Conservation (phyloP, 2,329 filamentous ascomycete species). For the Tothia fuscella region DNA sequence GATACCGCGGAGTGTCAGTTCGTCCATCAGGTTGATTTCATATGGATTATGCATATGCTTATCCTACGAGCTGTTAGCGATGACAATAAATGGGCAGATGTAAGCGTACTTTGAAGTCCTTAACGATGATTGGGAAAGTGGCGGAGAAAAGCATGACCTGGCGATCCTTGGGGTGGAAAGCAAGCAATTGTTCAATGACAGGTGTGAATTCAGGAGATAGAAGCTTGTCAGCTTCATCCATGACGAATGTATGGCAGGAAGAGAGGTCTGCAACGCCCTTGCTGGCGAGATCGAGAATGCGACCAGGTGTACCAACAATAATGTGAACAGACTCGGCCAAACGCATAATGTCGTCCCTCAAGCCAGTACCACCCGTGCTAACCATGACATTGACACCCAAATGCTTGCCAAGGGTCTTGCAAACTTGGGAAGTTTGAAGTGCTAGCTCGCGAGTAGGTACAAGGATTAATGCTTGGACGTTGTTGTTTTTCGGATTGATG, state of each 20-base stretch:
- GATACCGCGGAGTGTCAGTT: conserved; percentile 93
- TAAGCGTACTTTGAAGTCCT: conserved; percentile 91
- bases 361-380: conserved; percentile 86
- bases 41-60: conserved; percentile 96
- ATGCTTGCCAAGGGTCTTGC: conserved; percentile 96
- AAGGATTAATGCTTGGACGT: conserved; percentile 91
- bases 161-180: conserved; percentile 91
- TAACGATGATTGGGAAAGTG: conserved; percentile 93
- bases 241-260: conserved; percentile 94
- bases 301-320: conserved; percentile 90
- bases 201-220: conserved; percentile 94
- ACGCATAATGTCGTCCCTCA: conserved; percentile 94
- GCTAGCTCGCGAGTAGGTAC: conserved; percentile 95
- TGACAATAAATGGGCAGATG: too few species aligned
- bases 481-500: conserved; percentile 92
- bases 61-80: conserved; percentile 95
- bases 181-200: conserved; percentile 88
- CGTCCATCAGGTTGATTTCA: conserved; percentile 99
- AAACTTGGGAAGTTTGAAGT: conserved; percentile 96
- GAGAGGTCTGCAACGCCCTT: conserved; percentile 95
- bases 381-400: conserved; percentile 98
- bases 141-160: conserved; percentile 99
- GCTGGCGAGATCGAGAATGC: conserved; percentile 90
- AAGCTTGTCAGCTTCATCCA: conserved; percentile 98
- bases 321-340: conserved; percentile 92